Evolutionary conservation across 805 yeast species (phyloP).

Genomic region (Wilhelminamyces savonicus): DNA sequence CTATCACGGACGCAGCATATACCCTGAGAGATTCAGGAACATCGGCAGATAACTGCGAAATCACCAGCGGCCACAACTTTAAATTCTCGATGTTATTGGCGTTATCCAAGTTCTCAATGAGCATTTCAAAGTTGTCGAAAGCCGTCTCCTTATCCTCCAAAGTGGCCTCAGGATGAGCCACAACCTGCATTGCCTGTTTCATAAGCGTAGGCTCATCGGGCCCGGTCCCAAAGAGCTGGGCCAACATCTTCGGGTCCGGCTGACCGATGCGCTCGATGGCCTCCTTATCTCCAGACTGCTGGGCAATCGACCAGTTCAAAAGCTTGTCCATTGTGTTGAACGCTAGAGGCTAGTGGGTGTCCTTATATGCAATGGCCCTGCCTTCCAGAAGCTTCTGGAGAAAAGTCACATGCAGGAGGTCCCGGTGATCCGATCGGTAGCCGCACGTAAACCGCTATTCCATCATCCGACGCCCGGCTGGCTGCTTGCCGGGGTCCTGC

Average conservation of each 20-base stretch:
- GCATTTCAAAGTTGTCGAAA: slow-evolving; percentile 87
- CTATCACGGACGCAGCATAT: slow-evolving; percentile 67
- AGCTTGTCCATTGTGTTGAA: slow-evolving; percentile 73
- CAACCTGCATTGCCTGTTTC: slow-evolving; percentile 67
- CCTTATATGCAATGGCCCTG: no score
- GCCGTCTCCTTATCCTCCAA: slow-evolving; percentile 66
- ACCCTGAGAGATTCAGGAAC: slow-evolving; percentile 37
- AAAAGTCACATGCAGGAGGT: no score
- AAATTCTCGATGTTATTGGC: slow-evolving; percentile 86
- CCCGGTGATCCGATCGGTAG: no score
- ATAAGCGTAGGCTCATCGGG: slow-evolving; percentile 87
- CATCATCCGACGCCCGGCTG: no score
- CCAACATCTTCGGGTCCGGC: slow-evolving; percentile 75
- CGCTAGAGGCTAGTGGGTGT: no score
- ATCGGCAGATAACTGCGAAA: slow-evolving; percentile 44
- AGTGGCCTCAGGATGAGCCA: slow-evolving; percentile 50
- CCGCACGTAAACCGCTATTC: no score
- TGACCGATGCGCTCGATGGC: slow-evolving; percentile 56
- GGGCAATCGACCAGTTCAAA: slow-evolving; percentile 85
- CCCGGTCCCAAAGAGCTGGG: slow-evolving; percentile 70
- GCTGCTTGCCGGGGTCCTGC: no score
- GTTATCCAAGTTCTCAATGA: slow-evolving; percentile 88
- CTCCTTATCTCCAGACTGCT: slow-evolving; percentile 66
- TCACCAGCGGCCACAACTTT: slow-evolving; percentile 70
- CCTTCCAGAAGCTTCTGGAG: no score